Conservation (phyloP, 352 stramenopile genomes). For the Stramenopiles sp. region DNA sequence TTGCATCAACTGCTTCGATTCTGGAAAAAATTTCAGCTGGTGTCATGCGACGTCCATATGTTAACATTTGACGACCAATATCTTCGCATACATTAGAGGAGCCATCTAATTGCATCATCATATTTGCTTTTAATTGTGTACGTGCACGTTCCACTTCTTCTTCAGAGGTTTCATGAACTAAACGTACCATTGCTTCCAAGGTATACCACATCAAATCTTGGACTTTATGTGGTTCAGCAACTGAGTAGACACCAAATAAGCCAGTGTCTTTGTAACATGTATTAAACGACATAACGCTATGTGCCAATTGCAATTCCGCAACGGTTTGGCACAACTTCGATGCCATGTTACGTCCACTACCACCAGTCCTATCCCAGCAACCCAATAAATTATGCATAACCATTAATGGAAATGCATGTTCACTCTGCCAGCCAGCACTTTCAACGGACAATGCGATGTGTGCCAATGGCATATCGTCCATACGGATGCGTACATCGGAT, state of each 20-base stretch:
- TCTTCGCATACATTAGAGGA: constrained; percentile 95
- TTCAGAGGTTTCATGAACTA: constrained; percentile 87
- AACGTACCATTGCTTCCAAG: constrained; percentile 75
- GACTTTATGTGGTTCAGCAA: constrained; percentile 78
- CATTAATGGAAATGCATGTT: constrained; percentile 94
- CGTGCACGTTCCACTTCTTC: constrained; percentile 88
- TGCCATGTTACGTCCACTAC: constrained; percentile 76
- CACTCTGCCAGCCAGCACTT: constrained; percentile 87
- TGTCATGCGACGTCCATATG: constrained; percentile 80
- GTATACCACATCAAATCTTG: constrained; percentile 80
- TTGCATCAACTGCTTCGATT: constrained; percentile 91
- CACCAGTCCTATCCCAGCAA: constrained; percentile 68
- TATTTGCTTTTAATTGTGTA: constrained; percentile 95
- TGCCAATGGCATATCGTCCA: constrained; percentile 51
- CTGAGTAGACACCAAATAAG: constrained; percentile 94
- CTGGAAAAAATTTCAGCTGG: constrained; percentile 93
- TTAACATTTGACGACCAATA: constrained; percentile 87
- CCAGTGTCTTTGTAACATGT: constrained; percentile 99
- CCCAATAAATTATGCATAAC: constrained; percentile 85
- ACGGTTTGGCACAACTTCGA: constrained; percentile 88
- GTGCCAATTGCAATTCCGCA: constrained; percentile 78
- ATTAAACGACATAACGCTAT: constrained; percentile 97
- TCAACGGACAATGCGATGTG: constrained; percentile 94
- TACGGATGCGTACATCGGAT: constrained; percentile 67
- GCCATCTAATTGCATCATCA: constrained; percentile 97